Evolutionary conservation across 129 eudicot genomes (phyloP).

Genomic region (Oenanthe sinensis): DNA sequence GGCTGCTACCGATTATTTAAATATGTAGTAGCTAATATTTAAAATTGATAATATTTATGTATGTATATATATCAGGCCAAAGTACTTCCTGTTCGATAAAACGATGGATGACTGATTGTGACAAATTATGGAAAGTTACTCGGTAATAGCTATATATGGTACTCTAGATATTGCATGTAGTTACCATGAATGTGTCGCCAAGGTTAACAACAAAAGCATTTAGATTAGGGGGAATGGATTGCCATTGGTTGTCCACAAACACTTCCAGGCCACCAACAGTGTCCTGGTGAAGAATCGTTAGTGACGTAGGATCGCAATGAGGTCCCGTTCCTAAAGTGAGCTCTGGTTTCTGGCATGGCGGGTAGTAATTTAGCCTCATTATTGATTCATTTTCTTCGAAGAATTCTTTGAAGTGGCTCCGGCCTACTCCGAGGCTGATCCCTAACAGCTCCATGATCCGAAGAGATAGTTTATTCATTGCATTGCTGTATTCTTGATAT

Average conservation of each 20-base stretch:
- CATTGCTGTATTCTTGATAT: slow-evolving; percentile 53
- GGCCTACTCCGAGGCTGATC: slow-evolving; percentile 47
- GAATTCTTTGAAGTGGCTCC: slow-evolving; percentile 34
- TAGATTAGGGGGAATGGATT: slow-evolving; percentile 37
- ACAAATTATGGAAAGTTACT: neutral
- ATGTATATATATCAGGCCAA: neutral
- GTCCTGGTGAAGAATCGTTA: slow-evolving; percentile 68
- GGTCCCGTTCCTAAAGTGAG: slow-evolving; percentile 70
- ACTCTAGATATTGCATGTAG: neutral
- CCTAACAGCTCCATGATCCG: slow-evolving; percentile 68
- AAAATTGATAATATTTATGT: neutral
- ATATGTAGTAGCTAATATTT: neutral
- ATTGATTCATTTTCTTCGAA: slow-evolving; percentile 47
- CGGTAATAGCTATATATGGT: neutral
- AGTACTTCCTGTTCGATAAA: neutral
- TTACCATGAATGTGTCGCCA: slow-evolving; percentile 73
- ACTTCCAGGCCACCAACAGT: slow-evolving; percentile 63
- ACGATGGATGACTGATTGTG: neutral
- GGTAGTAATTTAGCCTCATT: slow-evolving; percentile 69
- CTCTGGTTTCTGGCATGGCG: slow-evolving; percentile 56
- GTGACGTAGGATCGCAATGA: slow-evolving; percentile 66
- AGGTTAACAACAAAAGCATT: slow-evolving; percentile 50
- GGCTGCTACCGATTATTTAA: neutral
- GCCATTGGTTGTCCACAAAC: slow-evolving; percentile 57
- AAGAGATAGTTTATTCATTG: slow-evolving; percentile 55